phyloP scores from a whole-genome alignment of 805 yeast genomes.

The Citeromyces nyonsensis region DNA sequence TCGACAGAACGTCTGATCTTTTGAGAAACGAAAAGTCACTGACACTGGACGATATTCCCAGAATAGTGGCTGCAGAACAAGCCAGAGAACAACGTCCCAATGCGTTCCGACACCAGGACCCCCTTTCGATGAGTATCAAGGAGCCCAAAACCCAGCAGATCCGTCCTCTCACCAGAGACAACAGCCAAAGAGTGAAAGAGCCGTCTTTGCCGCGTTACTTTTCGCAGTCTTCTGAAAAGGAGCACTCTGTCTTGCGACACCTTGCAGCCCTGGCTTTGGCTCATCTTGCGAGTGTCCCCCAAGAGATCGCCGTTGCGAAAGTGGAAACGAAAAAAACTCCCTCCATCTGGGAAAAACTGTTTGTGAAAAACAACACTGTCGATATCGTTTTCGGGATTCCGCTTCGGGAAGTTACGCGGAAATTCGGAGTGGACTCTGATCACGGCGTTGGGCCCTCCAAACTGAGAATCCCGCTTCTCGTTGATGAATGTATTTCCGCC shows the following conservation, averaged over 20 bases:
- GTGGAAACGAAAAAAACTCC: constrained; percentile 25
- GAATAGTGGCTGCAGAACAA: constrained; percentile 94
- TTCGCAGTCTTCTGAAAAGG: constrained; percentile 44
- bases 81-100: constrained; percentile 88
- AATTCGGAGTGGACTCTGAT: constrained; percentile 71
- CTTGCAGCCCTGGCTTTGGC: constrained; percentile 38
- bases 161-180: constrained; percentile 4
- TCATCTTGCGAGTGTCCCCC: constrained; percentile 11
- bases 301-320: constrained; percentile 19
- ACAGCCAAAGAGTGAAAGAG: not conserved
- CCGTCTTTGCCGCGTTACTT: constrained; percentile 24
- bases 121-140: constrained; percentile 16
- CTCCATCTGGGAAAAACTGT: constrained; percentile 37
- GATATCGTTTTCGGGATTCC: constrained; percentile 65
- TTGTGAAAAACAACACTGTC: constrained; percentile 9
- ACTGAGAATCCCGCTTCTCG: constrained; percentile 66
- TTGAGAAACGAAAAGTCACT: constrained; percentile 71
- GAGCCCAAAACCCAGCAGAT: constrained; percentile 17
- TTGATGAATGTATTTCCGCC: constrained; percentile 76
- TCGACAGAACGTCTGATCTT: constrained; percentile 54
- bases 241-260: constrained; percentile 43
- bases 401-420: constrained; percentile 47
- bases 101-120: constrained; percentile 65
- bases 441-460: constrained; percentile 73
- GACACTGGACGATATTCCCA: constrained; percentile 90